Evolutionary conservation across 495 filamentous ascomycete genomes (phyloP).

Genomic region (Penicilliopsis zonata): DNA sequence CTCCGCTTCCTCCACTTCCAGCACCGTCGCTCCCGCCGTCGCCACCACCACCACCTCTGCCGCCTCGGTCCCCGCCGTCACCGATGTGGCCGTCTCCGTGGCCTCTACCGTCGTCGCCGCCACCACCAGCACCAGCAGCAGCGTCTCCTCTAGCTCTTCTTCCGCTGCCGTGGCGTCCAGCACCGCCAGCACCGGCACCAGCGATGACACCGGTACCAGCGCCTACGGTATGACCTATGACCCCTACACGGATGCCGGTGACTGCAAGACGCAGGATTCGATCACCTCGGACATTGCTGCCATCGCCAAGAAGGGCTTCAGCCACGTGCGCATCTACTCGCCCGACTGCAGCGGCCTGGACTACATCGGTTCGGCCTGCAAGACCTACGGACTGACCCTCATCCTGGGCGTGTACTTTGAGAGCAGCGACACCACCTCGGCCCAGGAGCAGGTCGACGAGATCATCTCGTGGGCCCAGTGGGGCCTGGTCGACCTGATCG

Average conservation of each 20-base stretch:
- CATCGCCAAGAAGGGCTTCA: constrained; percentile 67
- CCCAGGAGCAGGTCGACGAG: constrained; percentile 54
- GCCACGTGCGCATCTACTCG: constrained; percentile 75
- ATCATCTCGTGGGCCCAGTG: constrained; percentile 66
- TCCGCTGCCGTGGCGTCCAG: constrained; percentile 5
- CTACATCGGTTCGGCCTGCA: constrained; percentile 55
- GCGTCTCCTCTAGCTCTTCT: constrained; percentile 3
- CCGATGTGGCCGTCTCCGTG: constrained; percentile 3
- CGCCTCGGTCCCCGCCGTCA: too few relatives aligned
- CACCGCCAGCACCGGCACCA: constrained; percentile 6
- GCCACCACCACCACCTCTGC: constrained; percentile 6
- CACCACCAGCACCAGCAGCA: constrained; percentile 6
- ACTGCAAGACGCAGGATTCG: constrained; percentile 54
- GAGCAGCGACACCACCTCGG: constrained; percentile 43
- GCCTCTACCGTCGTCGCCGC: constrained; percentile 9
- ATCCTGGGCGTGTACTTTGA: constrained; percentile 82
- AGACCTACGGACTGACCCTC: constrained; percentile 52
- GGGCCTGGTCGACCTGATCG: constrained; percentile 63
- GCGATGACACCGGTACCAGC: constrained; percentile 27
- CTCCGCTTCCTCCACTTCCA: constrained; percentile 10
- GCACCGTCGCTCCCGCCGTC: constrained; percentile 11
- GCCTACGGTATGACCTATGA: constrained; percentile 91
- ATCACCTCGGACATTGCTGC: constrained; percentile 53
- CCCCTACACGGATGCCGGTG: constrained; percentile 50
- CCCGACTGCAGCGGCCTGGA: constrained; percentile 77